These are phyloP conservation scores for Hondaea fermentalgiana DNA, from an alignment of 108 stramenopile genomes.

Conservation along the genomic window DNA sequence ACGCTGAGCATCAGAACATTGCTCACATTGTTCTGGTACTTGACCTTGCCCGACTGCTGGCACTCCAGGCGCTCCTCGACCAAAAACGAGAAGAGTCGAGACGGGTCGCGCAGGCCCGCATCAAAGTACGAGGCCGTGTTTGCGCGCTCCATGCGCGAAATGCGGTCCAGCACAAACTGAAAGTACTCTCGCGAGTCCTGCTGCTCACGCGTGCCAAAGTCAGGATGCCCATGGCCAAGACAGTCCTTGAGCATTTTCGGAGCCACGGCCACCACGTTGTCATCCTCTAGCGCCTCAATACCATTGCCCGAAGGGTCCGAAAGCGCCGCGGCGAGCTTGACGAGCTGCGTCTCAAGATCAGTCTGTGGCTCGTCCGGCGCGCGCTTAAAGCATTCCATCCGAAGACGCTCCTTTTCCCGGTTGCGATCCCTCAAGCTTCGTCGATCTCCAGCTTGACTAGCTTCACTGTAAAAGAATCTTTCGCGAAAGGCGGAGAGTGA, in stretches of 20 bases:
- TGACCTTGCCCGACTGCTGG: constrained; percentile 32
- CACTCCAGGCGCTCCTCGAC: constrained; percentile 67
- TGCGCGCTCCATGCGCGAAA: constrained; percentile 65
- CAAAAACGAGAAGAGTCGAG: constrained; percentile 65
- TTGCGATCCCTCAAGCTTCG: background rate
- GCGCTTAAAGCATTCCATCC: background rate
- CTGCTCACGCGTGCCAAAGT: constrained; percentile 89
- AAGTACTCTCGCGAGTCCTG: constrained; percentile 97
- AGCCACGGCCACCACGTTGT: constrained; percentile 47
- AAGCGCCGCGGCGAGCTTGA: constrained; percentile 23
- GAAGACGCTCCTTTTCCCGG: background rate
- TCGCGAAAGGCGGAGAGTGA: constrained; percentile 63
- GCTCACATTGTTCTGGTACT: constrained; percentile 39
- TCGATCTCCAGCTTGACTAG: too few relatives aligned
- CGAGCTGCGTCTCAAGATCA: constrained; percentile 25
- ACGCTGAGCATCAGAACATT: background rate
- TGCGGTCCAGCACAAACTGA: constrained; percentile 72
- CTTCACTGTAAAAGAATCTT: constrained; percentile 43
- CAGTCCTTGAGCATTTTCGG: constrained; percentile 91
- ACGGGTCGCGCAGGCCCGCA: background rate
- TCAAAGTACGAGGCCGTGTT: background rate
- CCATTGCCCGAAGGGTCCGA: background rate
- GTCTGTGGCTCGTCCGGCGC: background rate
- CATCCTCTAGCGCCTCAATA: background rate
- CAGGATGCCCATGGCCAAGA: constrained; percentile 80